phyloP scores from a whole-genome alignment of 192 early-diverging fungal species.

The Fimicolochytrium jonesii region DNA sequence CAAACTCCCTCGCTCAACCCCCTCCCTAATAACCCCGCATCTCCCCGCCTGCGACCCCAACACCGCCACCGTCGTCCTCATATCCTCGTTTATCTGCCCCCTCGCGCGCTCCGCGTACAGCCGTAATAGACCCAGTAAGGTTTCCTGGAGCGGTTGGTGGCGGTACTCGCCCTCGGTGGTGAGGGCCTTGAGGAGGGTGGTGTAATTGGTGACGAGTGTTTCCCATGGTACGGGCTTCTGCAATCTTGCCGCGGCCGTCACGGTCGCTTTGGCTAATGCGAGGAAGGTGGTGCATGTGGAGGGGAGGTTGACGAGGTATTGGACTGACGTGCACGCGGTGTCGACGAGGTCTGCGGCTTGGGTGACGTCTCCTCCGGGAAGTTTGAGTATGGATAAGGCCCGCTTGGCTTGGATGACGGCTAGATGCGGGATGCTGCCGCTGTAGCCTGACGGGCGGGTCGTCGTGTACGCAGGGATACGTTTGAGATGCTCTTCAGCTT shows the following conservation, averaged over 20 bases:
- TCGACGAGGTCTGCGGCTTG: neutral
- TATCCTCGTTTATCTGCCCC: no score
- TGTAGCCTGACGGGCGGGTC: constrained; percentile 9
- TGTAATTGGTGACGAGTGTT: no score
- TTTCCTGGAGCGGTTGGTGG: neutral
- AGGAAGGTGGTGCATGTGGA: neutral
- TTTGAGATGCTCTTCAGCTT: neutral
- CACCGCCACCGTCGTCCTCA: no score
- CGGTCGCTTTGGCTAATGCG: neutral
- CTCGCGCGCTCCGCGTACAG: neutral
- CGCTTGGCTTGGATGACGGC: constrained; percentile 1
- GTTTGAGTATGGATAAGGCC: neutral
- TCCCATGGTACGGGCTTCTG: no score
- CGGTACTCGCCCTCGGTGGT: no score
- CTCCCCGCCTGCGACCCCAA: no score
- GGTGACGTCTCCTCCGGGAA: neutral
- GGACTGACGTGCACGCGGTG: neutral
- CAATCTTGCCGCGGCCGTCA: neutral
- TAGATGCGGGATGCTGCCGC: neutral
- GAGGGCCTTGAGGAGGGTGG: no score
- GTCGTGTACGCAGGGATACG: neutral
- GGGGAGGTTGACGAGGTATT: neutral
- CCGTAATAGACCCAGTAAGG: neutral
- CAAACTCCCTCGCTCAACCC: no score
- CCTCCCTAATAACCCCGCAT: no score